Base-by-base conservation (phyloP, 2,329 filamentous ascomycete species). In the Fusarium azukiicola region DNA sequence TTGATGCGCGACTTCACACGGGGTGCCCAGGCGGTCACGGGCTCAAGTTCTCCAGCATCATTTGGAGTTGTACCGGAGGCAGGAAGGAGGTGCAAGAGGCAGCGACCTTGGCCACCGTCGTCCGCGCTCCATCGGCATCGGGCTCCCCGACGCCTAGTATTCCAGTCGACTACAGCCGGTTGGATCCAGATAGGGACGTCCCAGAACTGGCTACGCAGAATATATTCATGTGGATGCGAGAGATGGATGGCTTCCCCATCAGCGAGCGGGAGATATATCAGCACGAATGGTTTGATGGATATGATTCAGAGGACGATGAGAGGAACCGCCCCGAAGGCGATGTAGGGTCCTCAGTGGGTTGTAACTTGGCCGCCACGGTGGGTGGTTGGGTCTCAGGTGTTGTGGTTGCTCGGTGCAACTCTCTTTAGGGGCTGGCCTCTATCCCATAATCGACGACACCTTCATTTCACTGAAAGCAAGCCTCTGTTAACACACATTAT, bases 181-280 rank as follows among this genome's bases (percentile, higher is more conserved):
- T 76, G 19, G 67, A 76, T 27, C 74, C 71, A 52, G 74, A 74
- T 19, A 72, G 32, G 23, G 74, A 76, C 42, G 56, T 38, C 63
- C 74, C 68, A 6, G 71, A 76, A 21, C 14, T 38, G 13, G 56
- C 67, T 16, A 74, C 71, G 6, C 54, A 71, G 17, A 71, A 76
- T 63, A 9, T 74, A 21, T 76, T 76, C 66, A 49, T 19, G 19
- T 76, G 74, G 71, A 71, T 76, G 71, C 68, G 74, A 42, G 74
- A 72, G 2, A 69, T 67, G 56, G 69, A 67, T 61, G 74, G 74
- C 36, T 69, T 67, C n/a, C 42, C 74, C 21, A 49, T 72, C 67
- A 68, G 63, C 21, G 74, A 76, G 64, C 71, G 74, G 52, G 74
- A 66, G 4, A 72, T 76, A 40, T 74, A 74, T 54, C 54, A 38